Evolutionary conservation across 2,329 filamentous ascomycete genomes (phyloP).

Genomic region (Trichoderma arundinaceum): DNA sequence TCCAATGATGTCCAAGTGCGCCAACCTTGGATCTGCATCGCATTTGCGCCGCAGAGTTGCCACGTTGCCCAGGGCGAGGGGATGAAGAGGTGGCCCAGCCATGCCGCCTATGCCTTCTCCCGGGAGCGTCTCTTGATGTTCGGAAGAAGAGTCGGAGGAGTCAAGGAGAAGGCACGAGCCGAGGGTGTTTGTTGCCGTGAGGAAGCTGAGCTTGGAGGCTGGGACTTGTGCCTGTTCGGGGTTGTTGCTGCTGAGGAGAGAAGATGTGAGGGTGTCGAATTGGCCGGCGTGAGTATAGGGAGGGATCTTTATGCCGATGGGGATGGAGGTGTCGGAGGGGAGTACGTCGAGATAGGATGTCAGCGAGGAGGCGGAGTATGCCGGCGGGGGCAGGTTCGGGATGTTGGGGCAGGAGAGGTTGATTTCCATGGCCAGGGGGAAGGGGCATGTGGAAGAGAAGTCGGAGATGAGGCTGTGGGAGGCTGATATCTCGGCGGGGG

Average conservation of each 20-base stretch:
- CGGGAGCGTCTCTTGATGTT: constrained; percentile 48
- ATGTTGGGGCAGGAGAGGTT: constrained; percentile 84
- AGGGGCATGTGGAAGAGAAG: constrained; percentile 46
- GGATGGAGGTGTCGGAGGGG: constrained; percentile 44
- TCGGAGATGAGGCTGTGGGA: constrained; percentile 60
- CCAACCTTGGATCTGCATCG: constrained; percentile 54
- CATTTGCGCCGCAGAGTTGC: constrained; percentile 67
- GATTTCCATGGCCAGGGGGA: constrained; percentile 72
- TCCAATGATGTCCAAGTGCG: constrained; percentile 68
- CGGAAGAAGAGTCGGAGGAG: constrained; percentile 58
- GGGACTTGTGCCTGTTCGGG: constrained; percentile 23
- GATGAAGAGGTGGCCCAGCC: constrained; percentile 74
- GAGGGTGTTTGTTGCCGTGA: constrained; percentile 76
- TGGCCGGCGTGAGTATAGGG: constrained; percentile 75
- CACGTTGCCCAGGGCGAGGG: constrained; percentile 77
- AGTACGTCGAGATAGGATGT: constrained; percentile 60
- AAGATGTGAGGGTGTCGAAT: constrained; percentile 61
- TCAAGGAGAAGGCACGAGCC: constrained; percentile 68
- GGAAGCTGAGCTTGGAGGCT: constrained; percentile 59
- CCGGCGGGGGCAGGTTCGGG: constrained; percentile 68
- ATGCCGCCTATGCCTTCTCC: constrained; percentile 70
- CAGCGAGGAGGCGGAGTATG: constrained; percentile 63
- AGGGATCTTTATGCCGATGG: constrained; percentile 72
- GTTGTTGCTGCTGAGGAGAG: constrained; percentile 46
- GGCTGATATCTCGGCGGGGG: constrained; percentile 58